These are phyloP conservation scores for Yarrowia porcina DNA, from an alignment of 805 yeast species.

Conservation along the genomic window DNA sequence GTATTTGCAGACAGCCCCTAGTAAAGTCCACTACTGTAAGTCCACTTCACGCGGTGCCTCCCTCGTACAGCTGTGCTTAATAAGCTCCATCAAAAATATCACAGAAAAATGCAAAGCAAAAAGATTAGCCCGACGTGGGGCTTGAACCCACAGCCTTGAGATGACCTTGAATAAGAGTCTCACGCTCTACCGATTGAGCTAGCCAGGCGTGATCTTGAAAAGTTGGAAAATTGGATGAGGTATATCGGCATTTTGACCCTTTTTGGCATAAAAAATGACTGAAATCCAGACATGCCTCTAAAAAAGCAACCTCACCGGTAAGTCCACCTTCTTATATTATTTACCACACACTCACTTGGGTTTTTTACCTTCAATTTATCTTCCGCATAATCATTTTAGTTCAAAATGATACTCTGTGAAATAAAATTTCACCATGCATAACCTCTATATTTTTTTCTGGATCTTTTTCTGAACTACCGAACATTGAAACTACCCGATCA, in stretches of 20 bases:
- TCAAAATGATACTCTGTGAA: no score
- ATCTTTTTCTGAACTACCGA: background rate
- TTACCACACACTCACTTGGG: no score
- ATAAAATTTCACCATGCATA: background rate
- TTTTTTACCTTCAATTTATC: no score
- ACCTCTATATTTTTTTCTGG: background rate
- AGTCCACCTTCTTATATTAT: no score
- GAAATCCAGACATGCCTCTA: no score
- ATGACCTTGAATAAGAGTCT: conserved; percentile 21
- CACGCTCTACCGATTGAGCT: conserved; percentile 26
- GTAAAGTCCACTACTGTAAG: no score
- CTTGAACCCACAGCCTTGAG: conserved; percentile 26
- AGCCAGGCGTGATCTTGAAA: conserved; percentile 6
- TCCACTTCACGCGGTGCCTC: no score
- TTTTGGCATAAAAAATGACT: no score
- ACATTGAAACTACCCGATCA: background rate
- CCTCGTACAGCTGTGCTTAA: no score
- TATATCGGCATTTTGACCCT: background rate
- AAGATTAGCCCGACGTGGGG: conserved; percentile 25
- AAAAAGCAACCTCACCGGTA: no score
- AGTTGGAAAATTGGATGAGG: background rate
- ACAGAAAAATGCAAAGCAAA: background rate
- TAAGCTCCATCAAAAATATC: background rate
- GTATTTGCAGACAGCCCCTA: no score
- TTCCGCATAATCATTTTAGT: no score